Evolutionary conservation across 2,329 filamentous ascomycete genomes (phyloP).

Genomic region (Fusarium caatingaense): DNA sequence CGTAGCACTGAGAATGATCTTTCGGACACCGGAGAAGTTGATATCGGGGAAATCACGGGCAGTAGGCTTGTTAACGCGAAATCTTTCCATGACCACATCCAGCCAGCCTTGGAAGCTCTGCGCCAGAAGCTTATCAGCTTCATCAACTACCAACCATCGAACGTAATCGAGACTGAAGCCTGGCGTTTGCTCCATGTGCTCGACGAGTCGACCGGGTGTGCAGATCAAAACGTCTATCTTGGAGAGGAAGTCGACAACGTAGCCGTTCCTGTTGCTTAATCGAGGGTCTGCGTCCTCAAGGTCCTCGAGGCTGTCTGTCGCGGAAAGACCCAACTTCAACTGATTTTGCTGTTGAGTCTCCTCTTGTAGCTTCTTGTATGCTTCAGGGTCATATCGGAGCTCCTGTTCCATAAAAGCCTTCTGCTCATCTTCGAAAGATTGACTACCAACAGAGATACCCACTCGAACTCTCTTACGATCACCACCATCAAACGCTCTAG

Average conservation of each 20-base stretch:
- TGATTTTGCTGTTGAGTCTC: constrained; percentile 22
- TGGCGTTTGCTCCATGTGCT: constrained; percentile 85
- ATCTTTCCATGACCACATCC: constrained; percentile 73
- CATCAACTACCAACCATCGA: constrained; percentile 91
- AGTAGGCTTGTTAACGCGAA: constrained; percentile 62
- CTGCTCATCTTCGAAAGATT: constrained; percentile 76
- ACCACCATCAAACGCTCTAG: constrained; percentile 66
- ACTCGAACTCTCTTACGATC: constrained; percentile 77
- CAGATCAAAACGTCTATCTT: constrained; percentile 90
- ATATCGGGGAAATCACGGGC: constrained; percentile 65
- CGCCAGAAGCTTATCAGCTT: constrained; percentile 90
- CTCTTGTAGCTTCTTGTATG: constrained; percentile 53
- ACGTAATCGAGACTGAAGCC: constrained; percentile 84
- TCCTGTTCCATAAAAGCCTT: constrained; percentile 59
- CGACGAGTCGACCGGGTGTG: constrained; percentile 90
- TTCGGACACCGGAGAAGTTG: constrained; percentile 70
- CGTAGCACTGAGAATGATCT: constrained; percentile 90
- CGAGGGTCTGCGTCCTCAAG: constrained; percentile 44
- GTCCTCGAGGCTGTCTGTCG: constrained; percentile 35
- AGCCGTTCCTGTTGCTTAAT: constrained; percentile 52
- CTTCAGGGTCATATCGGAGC: constrained; percentile 72
- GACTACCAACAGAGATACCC: constrained; percentile 84
- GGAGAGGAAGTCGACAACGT: constrained; percentile 74
- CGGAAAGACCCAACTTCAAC: constrained; percentile 12
- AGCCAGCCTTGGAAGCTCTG: constrained; percentile 96